These are phyloP conservation scores for Fragilaria crotonensis DNA, from an alignment of 108 stramenopile genomes.

Conservation along the genomic window DNA sequence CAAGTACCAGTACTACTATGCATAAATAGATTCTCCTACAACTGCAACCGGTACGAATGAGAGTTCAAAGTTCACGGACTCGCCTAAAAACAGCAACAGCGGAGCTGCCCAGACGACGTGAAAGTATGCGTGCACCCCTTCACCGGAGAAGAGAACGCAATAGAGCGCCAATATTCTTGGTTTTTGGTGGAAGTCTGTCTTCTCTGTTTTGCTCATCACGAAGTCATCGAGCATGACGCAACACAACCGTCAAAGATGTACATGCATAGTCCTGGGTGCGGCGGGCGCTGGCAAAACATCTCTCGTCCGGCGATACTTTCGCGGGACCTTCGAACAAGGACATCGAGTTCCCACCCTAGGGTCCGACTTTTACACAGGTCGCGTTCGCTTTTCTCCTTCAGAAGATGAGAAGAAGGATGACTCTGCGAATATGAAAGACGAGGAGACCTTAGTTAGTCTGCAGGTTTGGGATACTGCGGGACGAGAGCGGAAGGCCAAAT, in stretches of 20 bases:
- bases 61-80: no score
- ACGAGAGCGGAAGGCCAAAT: conserved; percentile 30
- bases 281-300: conserved; percentile 70
- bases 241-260: background rate
- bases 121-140: no score
- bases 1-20: no score
- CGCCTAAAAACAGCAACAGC: no score
- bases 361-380: conserved; percentile 33
- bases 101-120: no score
- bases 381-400: conserved; percentile 9
- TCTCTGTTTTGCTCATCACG: no score
- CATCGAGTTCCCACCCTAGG: conserved; percentile 31
- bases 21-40: no score
- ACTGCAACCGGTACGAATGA: no score
- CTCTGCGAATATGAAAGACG: conserved; percentile 4
- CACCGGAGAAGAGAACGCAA: no score
- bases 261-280: conserved; percentile 44
- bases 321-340: conserved; percentile 26
- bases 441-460: conserved; percentile 5
- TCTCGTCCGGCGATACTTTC: conserved; percentile 49
- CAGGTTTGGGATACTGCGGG: conserved; percentile 83
- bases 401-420: conserved; percentile 8
- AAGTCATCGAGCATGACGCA: no score
- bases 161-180: no score
- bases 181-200: no score